These are phyloP conservation scores for Cucumis hystrix DNA, from an alignment of 306 rosid genomes.

Conservation along the genomic window DNA sequence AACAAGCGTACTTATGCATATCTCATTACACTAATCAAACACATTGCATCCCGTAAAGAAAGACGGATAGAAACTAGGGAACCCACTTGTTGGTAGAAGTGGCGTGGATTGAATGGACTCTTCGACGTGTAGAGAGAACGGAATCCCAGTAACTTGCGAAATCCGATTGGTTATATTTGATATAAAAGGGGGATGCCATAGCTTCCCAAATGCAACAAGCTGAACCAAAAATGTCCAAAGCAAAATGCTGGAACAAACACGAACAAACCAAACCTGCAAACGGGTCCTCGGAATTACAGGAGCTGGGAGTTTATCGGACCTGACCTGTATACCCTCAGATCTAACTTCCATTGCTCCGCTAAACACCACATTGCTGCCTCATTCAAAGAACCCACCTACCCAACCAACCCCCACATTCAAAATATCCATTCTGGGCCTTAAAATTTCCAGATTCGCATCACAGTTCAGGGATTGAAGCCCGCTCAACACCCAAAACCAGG, in stretches of 20 bases:
- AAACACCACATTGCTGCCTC: conserved; percentile 68
- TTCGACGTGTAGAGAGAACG: conserved; percentile 13
- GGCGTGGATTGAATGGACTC: conserved; percentile 24
- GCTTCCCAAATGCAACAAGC: conserved; percentile 66
- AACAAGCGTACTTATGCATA: background rate
- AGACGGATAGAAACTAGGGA: background rate
- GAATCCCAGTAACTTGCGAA: conserved; percentile 25
- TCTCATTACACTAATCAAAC: background rate
- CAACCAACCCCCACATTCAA: background rate
- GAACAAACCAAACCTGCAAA: conserved; percentile 78
- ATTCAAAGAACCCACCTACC: conserved; percentile 21
- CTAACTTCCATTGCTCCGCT: conserved; percentile 71
- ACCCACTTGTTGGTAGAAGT: conserved; percentile 58
- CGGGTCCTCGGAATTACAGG: conserved; percentile 56
- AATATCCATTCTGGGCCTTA: background rate
- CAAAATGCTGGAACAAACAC: conserved; percentile 74
- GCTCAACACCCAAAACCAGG: background rate
- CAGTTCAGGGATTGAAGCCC: background rate
- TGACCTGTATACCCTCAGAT: conserved; percentile 57
- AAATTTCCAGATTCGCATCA: background rate
- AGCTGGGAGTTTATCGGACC: conserved; percentile 60
- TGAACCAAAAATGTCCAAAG: conserved; percentile 89
- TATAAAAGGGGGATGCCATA: conserved; percentile 67
- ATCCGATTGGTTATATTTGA: conserved; percentile 49
- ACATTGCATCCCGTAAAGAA: background rate